Conservation (phyloP, 176 grass and related monocot species). For the Secale cereale region DNA sequence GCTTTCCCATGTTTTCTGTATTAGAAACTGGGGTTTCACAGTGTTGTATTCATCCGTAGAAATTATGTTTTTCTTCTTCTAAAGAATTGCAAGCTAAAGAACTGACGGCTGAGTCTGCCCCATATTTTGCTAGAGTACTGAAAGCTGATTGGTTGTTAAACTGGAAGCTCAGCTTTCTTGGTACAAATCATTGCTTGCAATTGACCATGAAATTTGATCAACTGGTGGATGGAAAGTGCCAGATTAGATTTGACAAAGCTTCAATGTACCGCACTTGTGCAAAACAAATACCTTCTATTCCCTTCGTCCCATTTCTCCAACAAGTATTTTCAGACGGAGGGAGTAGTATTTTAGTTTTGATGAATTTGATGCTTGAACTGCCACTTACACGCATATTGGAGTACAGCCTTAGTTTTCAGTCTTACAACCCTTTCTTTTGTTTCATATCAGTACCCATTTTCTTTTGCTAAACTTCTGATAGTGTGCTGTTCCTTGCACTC, state of each 20-base stretch:
- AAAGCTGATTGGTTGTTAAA: not conserved
- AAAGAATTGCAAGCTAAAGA: not conserved
- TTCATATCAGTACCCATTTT: not conserved
- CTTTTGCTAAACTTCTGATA: conserved; percentile 20
- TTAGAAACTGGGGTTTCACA: not conserved
- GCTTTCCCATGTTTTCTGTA: not conserved
- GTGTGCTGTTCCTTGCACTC: conserved; percentile 13
- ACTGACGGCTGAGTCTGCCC: not conserved
- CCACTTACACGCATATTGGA: not conserved
- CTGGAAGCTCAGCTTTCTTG: not conserved
- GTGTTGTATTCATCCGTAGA: not conserved
- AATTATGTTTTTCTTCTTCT: not conserved
- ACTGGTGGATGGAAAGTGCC: not conserved
- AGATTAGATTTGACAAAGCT: not conserved
- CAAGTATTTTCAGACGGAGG: no score
- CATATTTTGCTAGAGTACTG: not conserved
- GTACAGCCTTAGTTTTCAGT: conserved; percentile 1
- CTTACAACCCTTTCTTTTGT: conserved; percentile 9
- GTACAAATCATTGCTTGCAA: not conserved
- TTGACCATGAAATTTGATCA: not conserved
- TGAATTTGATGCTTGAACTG: not conserved
- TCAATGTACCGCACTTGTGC: not conserved
- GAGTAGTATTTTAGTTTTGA: not conserved
- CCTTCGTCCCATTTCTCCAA: no score
- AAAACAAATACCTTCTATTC: conserved; percentile 4